Conservation (phyloP, 2,329 filamentous ascomycete genomes). For the Aspergillus floridensis region DNA sequence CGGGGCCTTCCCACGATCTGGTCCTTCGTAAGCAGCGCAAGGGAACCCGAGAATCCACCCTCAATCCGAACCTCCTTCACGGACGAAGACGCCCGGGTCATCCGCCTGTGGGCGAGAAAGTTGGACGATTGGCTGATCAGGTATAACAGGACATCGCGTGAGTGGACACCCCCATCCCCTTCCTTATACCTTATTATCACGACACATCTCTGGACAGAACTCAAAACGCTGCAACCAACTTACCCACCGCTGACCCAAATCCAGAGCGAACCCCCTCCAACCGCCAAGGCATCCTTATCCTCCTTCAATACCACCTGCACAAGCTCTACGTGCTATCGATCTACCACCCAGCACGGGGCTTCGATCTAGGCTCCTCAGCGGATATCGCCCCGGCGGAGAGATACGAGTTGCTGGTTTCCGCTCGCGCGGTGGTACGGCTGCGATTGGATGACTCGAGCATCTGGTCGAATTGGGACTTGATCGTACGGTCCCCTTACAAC, state of each 20-base stretch:
- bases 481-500: constrained; percentile 15
- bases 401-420: constrained; percentile 30
- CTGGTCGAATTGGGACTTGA: constrained; percentile 34
- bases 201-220: too few species aligned
- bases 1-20: constrained; percentile 30
- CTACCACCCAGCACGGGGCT: constrained; percentile 30
- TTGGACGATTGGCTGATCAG: constrained; percentile 31
- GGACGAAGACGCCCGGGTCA: constrained; percentile 27
- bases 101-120: constrained; percentile 27
- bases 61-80: constrained; percentile 23
- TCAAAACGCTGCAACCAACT: too few species aligned
- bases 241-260: not conserved
- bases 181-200: too few species aligned
- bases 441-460: constrained; percentile 31
- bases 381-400: constrained; percentile 27
- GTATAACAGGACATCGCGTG: constrained; percentile 30
- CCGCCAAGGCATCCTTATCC: constrained; percentile 29
- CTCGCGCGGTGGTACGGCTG: constrained; percentile 27
- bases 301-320: constrained; percentile 32
- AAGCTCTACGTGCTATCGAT: constrained; percentile 33
- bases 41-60: constrained; percentile 11
- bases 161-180: not conserved
- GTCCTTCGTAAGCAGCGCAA: constrained; percentile 27
- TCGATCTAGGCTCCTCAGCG: constrained; percentile 27
- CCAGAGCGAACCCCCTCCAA: constrained; percentile 28